Evolutionary conservation across 176 grass and related monocot species (phyloP).

Genomic region (maize (Zea mays)): DNA sequence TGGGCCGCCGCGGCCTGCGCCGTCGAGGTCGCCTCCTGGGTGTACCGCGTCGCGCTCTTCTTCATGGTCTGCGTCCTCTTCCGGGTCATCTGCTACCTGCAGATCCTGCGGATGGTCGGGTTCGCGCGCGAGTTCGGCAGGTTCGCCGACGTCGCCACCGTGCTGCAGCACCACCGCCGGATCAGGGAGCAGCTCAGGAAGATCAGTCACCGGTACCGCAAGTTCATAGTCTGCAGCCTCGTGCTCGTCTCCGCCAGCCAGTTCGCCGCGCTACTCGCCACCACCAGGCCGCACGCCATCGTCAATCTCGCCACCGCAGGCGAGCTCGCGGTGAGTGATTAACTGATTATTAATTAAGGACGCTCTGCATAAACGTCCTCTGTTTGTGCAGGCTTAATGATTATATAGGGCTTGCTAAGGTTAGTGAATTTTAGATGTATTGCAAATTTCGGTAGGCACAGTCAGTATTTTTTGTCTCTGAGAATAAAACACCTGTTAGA

Average conservation of each 20-base stretch:
- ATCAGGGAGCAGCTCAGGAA: conserved; percentile 63
- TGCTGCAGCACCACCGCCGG: conserved; percentile 63
- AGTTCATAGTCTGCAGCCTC: conserved; percentile 60
- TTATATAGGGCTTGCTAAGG: no score
- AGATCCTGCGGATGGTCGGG: conserved; percentile 74
- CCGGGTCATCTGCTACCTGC: conserved; percentile 81
- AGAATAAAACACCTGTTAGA: no score
- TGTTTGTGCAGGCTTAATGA: not conserved
- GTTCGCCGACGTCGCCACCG: conserved; percentile 59
- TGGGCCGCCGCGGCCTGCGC: conserved; percentile 38
- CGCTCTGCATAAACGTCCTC: not conserved
- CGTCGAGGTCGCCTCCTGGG: conserved; percentile 62
- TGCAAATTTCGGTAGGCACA: no score
- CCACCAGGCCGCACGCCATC: conserved; percentile 62
- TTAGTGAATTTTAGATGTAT: no score
- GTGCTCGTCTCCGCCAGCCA: conserved; percentile 71
- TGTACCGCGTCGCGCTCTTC: conserved; percentile 69
- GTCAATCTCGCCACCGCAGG: conserved; percentile 72
- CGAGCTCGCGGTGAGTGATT: conserved; percentile 82
- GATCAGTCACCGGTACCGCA: conserved; percentile 75
- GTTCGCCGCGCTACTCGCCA: conserved; percentile 68
- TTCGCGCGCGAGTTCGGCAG: conserved; percentile 65
- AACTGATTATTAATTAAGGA: not conserved
- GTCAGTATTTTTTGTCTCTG: no score
- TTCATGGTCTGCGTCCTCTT: conserved; percentile 79